Evolutionary conservation across 2,329 filamentous ascomycete genomes (phyloP).

Genomic region (Orbilia quercus): DNA sequence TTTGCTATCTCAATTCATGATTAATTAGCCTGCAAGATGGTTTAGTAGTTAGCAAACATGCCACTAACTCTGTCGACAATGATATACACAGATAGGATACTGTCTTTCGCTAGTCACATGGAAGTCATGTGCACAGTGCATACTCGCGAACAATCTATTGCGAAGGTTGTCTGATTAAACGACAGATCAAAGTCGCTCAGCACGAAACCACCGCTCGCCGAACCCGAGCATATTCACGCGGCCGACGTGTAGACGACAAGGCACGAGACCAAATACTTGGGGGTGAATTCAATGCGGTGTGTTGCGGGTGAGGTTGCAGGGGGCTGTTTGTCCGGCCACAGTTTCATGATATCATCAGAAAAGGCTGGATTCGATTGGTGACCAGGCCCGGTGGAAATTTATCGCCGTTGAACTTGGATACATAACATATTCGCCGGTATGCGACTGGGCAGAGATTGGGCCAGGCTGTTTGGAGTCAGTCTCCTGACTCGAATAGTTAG

Average conservation of each 20-base stretch:
- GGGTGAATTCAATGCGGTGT: neutral
- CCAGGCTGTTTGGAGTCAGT: too few relatives aligned
- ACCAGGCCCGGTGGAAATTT: conserved; percentile 6
- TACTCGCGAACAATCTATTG: too few relatives aligned
- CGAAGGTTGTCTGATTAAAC: too few relatives aligned
- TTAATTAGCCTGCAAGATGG: too few relatives aligned
- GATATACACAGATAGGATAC: too few relatives aligned
- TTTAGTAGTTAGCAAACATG: too few relatives aligned
- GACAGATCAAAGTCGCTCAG: too few relatives aligned
- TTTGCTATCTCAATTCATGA: too few relatives aligned
- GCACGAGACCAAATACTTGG: neutral
- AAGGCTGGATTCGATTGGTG: neutral
- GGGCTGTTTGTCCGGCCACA: conserved; percentile 9
- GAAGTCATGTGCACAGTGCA: too few relatives aligned
- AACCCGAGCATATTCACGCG: conserved; percentile 1
- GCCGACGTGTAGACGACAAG: neutral
- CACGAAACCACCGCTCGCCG: too few relatives aligned
- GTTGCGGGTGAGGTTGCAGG: conserved; percentile 9
- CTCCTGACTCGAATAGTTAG: conserved; percentile 13
- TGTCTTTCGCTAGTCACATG: too few relatives aligned
- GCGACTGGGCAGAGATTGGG: conserved; percentile 29
- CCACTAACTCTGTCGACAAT: too few relatives aligned
- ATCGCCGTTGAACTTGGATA: conserved; percentile 3
- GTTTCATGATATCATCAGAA: conserved; percentile 28
- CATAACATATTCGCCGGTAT: conserved; percentile 10